Evolutionary conservation across 495 filamentous ascomycete genomes (phyloP).

Genomic region (Neurospora intermedia): DNA sequence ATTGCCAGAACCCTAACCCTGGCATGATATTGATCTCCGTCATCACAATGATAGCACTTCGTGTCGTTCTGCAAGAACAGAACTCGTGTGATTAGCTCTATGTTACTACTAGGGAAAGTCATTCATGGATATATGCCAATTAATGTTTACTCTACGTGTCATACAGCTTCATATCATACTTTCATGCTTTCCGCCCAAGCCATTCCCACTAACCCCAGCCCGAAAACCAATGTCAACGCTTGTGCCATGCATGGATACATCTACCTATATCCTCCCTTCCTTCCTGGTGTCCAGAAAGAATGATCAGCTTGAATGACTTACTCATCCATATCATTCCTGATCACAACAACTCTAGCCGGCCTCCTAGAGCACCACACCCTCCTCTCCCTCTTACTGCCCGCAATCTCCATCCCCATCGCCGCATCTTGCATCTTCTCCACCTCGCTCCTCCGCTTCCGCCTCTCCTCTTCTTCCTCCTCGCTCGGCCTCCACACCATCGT

Average conservation of each 20-base stretch:
- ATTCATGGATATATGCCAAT: not conserved
- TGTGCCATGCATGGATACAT: not conserved
- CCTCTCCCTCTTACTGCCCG: constrained; percentile 38
- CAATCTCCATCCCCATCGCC: constrained; percentile 31
- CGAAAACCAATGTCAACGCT: not conserved
- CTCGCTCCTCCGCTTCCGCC: constrained; percentile 20
- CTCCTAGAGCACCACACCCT: constrained; percentile 64
- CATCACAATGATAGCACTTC: not conserved
- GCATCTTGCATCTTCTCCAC: constrained; percentile 43
- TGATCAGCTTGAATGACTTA: not conserved
- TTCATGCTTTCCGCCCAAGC: not conserved
- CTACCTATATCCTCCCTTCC: not conserved
- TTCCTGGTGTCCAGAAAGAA: not conserved
- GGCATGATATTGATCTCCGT: not conserved
- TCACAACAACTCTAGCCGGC: constrained; percentile 50
- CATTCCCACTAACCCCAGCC: not conserved
- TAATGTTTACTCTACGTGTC: not conserved
- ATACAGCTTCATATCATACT: not conserved
- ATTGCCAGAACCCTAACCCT: not conserved
- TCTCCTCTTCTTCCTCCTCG: constrained; percentile 11
- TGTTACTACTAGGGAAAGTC: not conserved
- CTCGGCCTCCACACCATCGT: constrained; percentile 36
- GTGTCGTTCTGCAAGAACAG: not conserved
- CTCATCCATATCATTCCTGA: not conserved
- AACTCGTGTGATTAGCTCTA: not conserved